These are phyloP conservation scores for Singerocomus inundabilis DNA, from an alignment of 1,284 basidiomycete genomes.

Conservation along the genomic window DNA sequence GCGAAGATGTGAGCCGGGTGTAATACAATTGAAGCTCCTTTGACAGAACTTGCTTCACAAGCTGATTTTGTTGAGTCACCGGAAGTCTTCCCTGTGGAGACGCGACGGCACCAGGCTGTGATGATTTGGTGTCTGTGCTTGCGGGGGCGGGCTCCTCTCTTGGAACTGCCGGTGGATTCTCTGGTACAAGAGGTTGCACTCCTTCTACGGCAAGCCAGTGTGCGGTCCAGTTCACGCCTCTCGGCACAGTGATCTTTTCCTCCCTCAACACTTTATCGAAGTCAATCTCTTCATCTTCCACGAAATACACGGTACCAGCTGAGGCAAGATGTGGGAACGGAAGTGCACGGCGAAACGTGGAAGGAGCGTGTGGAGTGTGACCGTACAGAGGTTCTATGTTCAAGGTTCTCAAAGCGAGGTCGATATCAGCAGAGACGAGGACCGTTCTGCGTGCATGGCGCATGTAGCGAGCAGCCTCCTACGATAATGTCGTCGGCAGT, in stretches of 20 bases:
- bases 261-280: constrained; percentile 87
- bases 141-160: constrained; percentile 45
- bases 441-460: constrained; percentile 87
- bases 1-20: constrained; percentile 83
- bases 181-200: constrained; percentile 93
- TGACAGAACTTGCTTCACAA: constrained; percentile 92
- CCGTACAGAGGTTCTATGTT: constrained; percentile 92
- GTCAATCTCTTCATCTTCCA: constrained; percentile 97
- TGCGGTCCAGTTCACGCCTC: constrained; percentile 79
- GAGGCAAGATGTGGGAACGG: constrained; percentile 60
- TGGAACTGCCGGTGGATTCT: constrained; percentile 87
- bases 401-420: constrained; percentile 88
- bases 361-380: constrained; percentile 70
- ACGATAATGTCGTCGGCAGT: constrained; percentile 4
- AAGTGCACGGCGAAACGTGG: constrained; percentile 70
- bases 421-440: constrained; percentile 87
- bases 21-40: constrained; percentile 96
- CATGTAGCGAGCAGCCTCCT: constrained; percentile 98
- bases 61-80: constrained; percentile 45
- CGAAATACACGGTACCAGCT: constrained; percentile 79
- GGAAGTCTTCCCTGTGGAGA: constrained; percentile 40
- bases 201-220: constrained; percentile 99
- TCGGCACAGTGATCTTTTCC: constrained; percentile 76
- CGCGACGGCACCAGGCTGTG: constrained; percentile 21
- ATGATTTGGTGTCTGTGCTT: constrained; percentile 35